Evolutionary conservation across 2,329 filamentous ascomycete genomes (phyloP), one percentile per base, ranked within the genome.

Genomic region (Phialophora tarda): DNA sequence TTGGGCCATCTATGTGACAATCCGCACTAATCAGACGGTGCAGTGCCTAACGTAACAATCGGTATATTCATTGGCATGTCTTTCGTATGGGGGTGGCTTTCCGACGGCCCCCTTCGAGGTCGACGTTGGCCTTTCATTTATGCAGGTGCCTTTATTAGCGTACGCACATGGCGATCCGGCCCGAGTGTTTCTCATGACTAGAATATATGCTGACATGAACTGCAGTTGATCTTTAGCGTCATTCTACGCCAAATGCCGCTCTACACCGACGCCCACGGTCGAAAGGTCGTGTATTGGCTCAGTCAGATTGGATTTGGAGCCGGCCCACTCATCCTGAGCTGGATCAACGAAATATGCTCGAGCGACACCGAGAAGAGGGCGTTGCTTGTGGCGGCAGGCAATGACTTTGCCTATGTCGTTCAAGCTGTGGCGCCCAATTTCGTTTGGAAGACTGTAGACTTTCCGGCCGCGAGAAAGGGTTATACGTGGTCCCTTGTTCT

Each of bases 361-460:
- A 28, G 10, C 47, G 64, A 66, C 64, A 66, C 41, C 0, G 76
- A 77, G 50, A 76, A 77, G 66, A 70, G 76, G 63, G 75, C 76
- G 6, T 56, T 77, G 24, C 64, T 76, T 17, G 71, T 77, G 41
- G 75, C 75, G 1, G 63, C 73, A 63, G 74, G 72, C 4, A 77
- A 77, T 47, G 75, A 77, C 38, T 67, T 77, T 48, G 75, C 75
- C 1, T 77, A 77, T 64, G 74, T 77, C 2, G 75, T 76, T 0
- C 75, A 76, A 61, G 77, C 73, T 8, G 71, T 80, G 14, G 72
- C 73, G 0, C 78, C 78, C 0, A 80, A 80, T 58, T 80, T 80
- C 56, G 75, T 80, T 1, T 80, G 78, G 79, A 79, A 80, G 59
- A 80, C 78, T 0, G 77, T 76, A 0, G 76, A 76, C 4, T 80